Conservation (phyloP, 2,329 filamentous ascomycete species). For the Tympanopsis confertula region DNA sequence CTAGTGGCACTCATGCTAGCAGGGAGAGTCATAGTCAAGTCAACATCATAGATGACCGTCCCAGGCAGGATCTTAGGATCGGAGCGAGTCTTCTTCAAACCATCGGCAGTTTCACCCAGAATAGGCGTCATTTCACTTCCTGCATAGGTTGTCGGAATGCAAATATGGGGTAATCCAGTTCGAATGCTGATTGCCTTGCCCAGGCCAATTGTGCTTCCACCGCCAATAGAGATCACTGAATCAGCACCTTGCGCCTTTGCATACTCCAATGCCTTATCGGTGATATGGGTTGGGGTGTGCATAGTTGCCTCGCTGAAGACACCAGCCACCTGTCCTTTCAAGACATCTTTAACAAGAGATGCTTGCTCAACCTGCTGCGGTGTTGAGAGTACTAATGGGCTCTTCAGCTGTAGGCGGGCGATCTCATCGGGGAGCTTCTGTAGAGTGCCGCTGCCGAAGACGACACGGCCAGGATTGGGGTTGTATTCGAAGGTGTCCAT, state of each 20-base stretch:
- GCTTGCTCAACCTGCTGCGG: conserved; percentile 35
- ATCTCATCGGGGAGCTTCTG: conserved; percentile 31
- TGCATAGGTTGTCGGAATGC: conserved; percentile 50
- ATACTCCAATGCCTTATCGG: conserved; percentile 39
- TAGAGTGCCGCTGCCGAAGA: conserved; percentile 43
- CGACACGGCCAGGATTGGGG: conserved; percentile 35
- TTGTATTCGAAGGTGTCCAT: conserved; percentile 47
- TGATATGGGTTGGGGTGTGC: conserved; percentile 49
- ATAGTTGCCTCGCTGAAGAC: conserved; percentile 45
- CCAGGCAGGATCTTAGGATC: conserved; percentile 48
- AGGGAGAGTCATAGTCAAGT: conserved; percentile 48
- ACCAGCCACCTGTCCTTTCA: conserved; percentile 32
- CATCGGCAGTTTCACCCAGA: conserved; percentile 46
- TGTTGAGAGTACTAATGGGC: conserved; percentile 43
- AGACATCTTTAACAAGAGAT: conserved; percentile 26
- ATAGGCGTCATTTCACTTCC: conserved; percentile 56
- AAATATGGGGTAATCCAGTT: conserved; percentile 42
- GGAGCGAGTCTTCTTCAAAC: conserved; percentile 41
- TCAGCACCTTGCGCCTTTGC: conserved; percentile 33
- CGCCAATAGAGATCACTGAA: conserved; percentile 47
- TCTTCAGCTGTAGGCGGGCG: conserved; percentile 28
- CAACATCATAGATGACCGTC: conserved; percentile 53
- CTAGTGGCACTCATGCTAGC: conserved; percentile 38
- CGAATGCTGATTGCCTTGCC: conserved; percentile 43
- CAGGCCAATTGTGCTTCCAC: conserved; percentile 50